Evolutionary conservation across 805 yeast genomes (phyloP), one percentile per base, ranked within the genome.

Genomic region (Cyberlindnera suaveolens): DNA sequence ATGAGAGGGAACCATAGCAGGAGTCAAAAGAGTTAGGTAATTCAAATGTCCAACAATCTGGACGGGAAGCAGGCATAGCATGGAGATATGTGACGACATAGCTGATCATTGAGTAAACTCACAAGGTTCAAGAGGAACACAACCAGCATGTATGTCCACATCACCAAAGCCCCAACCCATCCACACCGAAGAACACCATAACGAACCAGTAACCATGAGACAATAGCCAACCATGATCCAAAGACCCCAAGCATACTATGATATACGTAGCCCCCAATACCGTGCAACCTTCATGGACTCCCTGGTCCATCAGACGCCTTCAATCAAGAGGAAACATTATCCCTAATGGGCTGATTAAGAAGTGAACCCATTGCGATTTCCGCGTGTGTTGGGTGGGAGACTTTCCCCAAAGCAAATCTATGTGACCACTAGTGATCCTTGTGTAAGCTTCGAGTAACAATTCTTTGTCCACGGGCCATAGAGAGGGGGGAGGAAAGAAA

Each of bases 371-470:
- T 53, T 64, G 54, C 69, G 72, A 60, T 81, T 80, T 80, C 88
- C 88, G 83, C 78, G 68, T 66, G 62, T 48, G 54, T 65, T 48
- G 48, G 85, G 85, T 85, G 78, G 89, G 88, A 82, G 89, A 82
- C 89, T 82, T 82, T 82, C 88, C 89, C 89, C 87, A 75, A 81
- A 80, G 84, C 84, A 62, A 62, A 51, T 42, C 34, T 19, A 46
- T 10, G 27, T 33, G 42, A 41, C 48, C 54, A 11, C 6, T 42
- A 40, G 13, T 15, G 33, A 48, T 68, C 78, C 73, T 71, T 78
- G 50, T 70, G 86, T 63, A 64, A 64, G 81, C 86, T 80, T 81
- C 80, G 87, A 75, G 62, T 46, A 79, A 79, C 85, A 80, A 81
- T 78, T 81, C 86, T 81, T 81, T 65, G 75, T 61, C 72, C 79